phyloP scores from a whole-genome alignment of 1,139 yeast genomes.

The Spencermartinsiella ligniputridi region DNA sequence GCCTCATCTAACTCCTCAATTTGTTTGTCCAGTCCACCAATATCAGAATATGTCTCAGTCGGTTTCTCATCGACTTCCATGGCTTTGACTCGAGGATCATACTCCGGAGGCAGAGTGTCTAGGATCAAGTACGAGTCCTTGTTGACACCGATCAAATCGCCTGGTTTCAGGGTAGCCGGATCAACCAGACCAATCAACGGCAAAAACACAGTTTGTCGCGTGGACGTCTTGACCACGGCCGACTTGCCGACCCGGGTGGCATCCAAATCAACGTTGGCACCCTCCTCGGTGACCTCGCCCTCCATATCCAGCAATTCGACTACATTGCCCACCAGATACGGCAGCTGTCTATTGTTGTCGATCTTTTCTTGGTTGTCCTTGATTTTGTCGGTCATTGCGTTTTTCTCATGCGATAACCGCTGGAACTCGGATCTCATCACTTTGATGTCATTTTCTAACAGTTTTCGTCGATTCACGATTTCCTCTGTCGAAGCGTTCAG shows the following conservation, averaged over 20 bases:
- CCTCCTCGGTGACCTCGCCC: constrained; percentile 84
- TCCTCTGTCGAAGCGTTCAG: constrained; percentile 75
- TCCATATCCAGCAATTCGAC: constrained; percentile 91
- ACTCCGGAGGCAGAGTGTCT: constrained; percentile 94
- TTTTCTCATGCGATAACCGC: constrained; percentile 85
- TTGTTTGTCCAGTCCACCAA: constrained; percentile 97
- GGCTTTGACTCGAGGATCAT: constrained; percentile 95
- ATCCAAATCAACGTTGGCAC: constrained; percentile 92
- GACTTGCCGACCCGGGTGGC: constrained; percentile 93
- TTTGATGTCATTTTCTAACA: constrained; percentile 91
- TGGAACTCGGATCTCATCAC: constrained; percentile 92
- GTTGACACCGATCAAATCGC: constrained; percentile 95
- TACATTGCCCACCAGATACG: constrained; percentile 95
- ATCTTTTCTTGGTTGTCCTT: constrained; percentile 96
- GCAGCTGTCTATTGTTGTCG: constrained; percentile 90
- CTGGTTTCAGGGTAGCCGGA: constrained; percentile 82
- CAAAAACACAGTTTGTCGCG: constrained; percentile 93
- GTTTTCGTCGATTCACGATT: constrained; percentile 76
- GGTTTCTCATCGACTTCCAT: constrained; percentile 99
- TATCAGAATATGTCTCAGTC: constrained; percentile 92
- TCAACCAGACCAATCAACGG: constrained; percentile 96
- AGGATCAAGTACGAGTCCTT: constrained; percentile 91
- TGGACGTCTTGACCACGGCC: constrained; percentile 95
- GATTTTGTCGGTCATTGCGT: constrained; percentile 88
- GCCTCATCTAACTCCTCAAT: constrained; percentile 98